Conservation (phyloP, 2,329 filamentous ascomycete species). For the Ophiocordyceps polyrhachis-furcata region DNA sequence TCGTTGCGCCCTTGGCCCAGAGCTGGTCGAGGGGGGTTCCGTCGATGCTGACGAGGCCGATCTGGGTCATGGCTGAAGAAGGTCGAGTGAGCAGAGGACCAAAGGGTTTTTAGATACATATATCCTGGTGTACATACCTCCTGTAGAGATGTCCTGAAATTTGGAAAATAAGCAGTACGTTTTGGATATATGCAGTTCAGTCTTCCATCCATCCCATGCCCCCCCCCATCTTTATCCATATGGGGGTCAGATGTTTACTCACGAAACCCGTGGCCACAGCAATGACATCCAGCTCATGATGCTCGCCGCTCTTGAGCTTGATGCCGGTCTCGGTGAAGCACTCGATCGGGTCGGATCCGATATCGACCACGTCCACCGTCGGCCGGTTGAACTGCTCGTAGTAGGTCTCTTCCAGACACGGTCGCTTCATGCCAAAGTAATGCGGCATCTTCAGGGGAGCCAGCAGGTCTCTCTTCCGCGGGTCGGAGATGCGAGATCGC, state of each 20-base stretch:
- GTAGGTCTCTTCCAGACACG: slow-evolving; percentile 23
- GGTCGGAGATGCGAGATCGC: slow-evolving; percentile 28
- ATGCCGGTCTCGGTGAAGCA: slow-evolving; percentile 23
- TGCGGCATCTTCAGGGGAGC: slow-evolving; percentile 33
- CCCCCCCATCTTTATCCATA: no score
- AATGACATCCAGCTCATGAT: slow-evolving; percentile 24
- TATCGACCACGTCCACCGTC: slow-evolving; percentile 22
- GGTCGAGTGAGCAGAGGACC: background rate
- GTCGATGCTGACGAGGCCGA: slow-evolving; percentile 23
- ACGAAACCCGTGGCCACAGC: slow-evolving; percentile 27
- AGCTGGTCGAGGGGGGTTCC: slow-evolving; percentile 19
- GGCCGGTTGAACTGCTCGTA: slow-evolving; percentile 28
- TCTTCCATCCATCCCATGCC: no score
- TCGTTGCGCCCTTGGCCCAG: slow-evolving; percentile 21
- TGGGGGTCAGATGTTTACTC: no score
- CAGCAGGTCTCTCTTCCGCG: slow-evolving; percentile 27
- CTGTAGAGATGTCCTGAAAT: slow-evolving; percentile 16
- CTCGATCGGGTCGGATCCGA: slow-evolving; percentile 20
- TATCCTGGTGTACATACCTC: slow-evolving; percentile 8
- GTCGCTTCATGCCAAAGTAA: slow-evolving; percentile 33
- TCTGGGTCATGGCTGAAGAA: slow-evolving; percentile 20
- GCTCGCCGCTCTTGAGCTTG: slow-evolving; percentile 18
- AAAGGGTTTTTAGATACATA: background rate
- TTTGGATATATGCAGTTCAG: no score
- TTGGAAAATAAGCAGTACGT: no score